A percentile compares a stretch with the other conserved stretches of the same genome.
phyloP scores from a whole-genome alignment of 2,329 filamentous ascomycete genomes.

The Trichoderma atroviride region DNA sequence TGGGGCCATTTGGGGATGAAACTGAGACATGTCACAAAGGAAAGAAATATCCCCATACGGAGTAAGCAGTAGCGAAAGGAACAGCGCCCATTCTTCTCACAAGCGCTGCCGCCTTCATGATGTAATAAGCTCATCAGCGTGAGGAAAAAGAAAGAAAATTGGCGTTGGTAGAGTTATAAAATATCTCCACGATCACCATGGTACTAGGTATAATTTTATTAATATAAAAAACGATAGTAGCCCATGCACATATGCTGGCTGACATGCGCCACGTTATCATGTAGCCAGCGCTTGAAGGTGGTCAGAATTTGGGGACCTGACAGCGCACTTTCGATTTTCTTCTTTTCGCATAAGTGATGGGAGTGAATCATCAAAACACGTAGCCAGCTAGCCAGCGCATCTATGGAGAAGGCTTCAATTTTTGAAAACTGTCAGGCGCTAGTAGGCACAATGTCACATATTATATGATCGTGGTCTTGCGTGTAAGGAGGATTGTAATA shows the following conservation, averaged over 20 bases:
- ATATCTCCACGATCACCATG: not conserved
- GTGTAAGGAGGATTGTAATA: not conserved
- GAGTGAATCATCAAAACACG: not conserved
- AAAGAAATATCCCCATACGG: not conserved
- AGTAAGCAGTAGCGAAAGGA: not conserved
- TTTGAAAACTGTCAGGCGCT: constrained; percentile 2
- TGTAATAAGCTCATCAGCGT: not conserved
- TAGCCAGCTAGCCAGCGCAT: constrained; percentile 8
- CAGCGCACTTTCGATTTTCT: not conserved
- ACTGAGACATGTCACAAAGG: constrained; percentile 9
- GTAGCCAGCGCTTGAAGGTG: constrained; percentile 4
- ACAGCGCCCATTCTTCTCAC: not conserved
- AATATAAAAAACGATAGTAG: not conserved
- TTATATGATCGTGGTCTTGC: not conserved
- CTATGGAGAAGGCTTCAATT: not conserved
- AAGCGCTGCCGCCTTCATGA: not conserved
- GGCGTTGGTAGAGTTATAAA: not conserved
- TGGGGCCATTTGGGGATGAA: constrained; percentile 6
- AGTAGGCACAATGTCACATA: not conserved
- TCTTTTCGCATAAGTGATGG: constrained; percentile 1
- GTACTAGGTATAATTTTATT: too few species aligned
- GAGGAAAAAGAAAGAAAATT: not conserved
- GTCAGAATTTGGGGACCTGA: constrained; percentile 18
- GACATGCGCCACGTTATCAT: not conserved
- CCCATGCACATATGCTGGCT: not conserved